These are phyloP conservation scores for Trichoderma sp. DNA, from an alignment of 2,329 filamentous ascomycete genomes.

Conservation along the genomic window DNA sequence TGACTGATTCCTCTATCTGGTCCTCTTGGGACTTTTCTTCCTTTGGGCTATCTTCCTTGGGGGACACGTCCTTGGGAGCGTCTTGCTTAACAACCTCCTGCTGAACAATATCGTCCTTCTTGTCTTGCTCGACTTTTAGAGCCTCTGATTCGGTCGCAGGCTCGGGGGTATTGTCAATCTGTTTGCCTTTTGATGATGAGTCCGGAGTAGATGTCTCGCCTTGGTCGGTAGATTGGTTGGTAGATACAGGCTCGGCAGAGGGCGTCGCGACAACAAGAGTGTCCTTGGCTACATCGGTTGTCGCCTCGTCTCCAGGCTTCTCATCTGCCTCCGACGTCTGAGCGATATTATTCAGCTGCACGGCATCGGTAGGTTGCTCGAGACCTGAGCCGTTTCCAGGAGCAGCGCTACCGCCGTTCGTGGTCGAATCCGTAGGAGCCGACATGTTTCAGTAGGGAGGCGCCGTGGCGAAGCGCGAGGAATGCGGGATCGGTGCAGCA, in stretches of 20 bases:
- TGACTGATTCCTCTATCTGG: slow-evolving; percentile 34
- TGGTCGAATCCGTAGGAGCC: slow-evolving; percentile 34
- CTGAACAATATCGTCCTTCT: neutral
- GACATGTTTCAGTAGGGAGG: slow-evolving; percentile 29
- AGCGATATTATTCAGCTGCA: slow-evolving; percentile 37
- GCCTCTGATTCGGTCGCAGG: slow-evolving; percentile 27
- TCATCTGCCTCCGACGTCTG: slow-evolving; percentile 21
- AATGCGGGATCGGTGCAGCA: slow-evolving; percentile 26
- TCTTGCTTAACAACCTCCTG: neutral
- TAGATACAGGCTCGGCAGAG: slow-evolving; percentile 22
- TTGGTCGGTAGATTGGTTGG: slow-evolving; percentile 26
- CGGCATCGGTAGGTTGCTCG: slow-evolving; percentile 37
- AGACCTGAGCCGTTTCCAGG: slow-evolving; percentile 31
- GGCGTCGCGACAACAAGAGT: slow-evolving; percentile 23
- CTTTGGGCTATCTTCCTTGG: slow-evolving; percentile 26
- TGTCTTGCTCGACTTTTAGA: slow-evolving; percentile 15
- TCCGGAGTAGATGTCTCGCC: slow-evolving; percentile 24
- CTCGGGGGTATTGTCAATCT: slow-evolving; percentile 26
- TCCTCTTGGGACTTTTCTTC: slow-evolving; percentile 5
- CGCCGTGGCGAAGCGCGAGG: slow-evolving; percentile 22
- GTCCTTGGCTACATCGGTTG: neutral
- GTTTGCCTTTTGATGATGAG: slow-evolving; percentile 36
- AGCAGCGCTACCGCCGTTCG: slow-evolving; percentile 31
- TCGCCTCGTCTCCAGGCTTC: slow-evolving; percentile 6
- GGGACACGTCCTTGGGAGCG: neutral